Conservation (phyloP, 768 basidiomycete genomes). For the Boletus speciosus region DNA sequence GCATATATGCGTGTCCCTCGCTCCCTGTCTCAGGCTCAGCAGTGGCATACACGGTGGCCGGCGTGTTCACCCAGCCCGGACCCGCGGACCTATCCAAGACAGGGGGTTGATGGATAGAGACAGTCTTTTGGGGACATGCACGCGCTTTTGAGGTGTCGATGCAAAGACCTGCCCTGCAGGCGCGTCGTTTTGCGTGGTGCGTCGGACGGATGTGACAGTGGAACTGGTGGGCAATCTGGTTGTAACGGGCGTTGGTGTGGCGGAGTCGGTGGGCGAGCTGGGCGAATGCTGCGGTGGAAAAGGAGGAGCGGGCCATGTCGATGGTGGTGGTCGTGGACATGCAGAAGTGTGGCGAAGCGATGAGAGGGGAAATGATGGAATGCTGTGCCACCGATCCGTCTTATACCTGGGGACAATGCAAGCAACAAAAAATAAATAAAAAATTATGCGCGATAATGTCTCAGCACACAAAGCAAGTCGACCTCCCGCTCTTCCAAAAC, state of each 20-base stretch:
- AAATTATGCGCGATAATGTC: slow-evolving; percentile 3
- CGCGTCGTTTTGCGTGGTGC: slow-evolving; percentile 46
- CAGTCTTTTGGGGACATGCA: slow-evolving; percentile 34
- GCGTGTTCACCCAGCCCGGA: slow-evolving; percentile 18
- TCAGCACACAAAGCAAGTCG: slow-evolving; percentile 16
- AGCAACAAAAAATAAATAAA: not conserved
- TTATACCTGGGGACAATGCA: slow-evolving; percentile 8
- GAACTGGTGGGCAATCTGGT: slow-evolving; percentile 36
- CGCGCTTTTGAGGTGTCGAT: slow-evolving; percentile 44
- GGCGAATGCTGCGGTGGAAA: slow-evolving; percentile 28
- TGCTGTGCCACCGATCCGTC: slow-evolving; percentile 6
- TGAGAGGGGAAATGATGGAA: not conserved
- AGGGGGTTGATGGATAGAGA: slow-evolving; percentile 29
- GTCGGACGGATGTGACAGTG: slow-evolving; percentile 39
- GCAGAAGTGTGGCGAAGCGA: not conserved
- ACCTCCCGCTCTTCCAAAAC: not conserved
- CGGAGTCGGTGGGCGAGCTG: slow-evolving; percentile 43
- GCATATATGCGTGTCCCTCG: slow-evolving; percentile 13
- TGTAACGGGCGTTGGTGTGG: slow-evolving; percentile 42
- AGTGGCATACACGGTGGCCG: not conserved
- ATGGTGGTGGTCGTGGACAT: slow-evolving; percentile 6
- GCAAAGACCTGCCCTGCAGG: slow-evolving; percentile 39
- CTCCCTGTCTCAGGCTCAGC: not conserved
- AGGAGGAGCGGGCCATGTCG: slow-evolving; percentile 24
- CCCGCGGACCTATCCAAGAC: slow-evolving; percentile 32